Percentiles rank a stretch among this genome's conserved stretches.
Evolutionary conservation across 2,329 filamentous ascomycete species (phyloP).

Genomic region (Cladosporium sp.): DNA sequence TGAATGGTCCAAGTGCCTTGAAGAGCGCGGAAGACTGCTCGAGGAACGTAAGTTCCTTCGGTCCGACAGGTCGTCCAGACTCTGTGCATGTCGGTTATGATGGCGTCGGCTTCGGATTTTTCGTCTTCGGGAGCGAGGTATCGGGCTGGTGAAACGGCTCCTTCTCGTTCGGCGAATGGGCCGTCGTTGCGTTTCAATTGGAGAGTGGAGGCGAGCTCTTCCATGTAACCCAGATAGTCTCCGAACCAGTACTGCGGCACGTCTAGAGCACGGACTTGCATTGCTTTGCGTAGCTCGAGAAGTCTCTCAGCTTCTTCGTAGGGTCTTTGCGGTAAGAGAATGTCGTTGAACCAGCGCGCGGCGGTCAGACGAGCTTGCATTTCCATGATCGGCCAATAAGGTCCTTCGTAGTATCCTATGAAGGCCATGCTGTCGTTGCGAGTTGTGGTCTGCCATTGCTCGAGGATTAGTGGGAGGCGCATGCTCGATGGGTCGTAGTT

Average conservation of each 20-base stretch:
- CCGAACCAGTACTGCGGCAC: conserved; percentile 75
- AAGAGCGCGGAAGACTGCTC: conserved; percentile 29
- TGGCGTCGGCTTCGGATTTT: conserved; percentile 39
- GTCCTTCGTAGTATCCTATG: conserved; percentile 77
- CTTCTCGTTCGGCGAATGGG: conserved; percentile 47
- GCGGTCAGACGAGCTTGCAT: conserved; percentile 73
- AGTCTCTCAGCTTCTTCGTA: conserved; percentile 44
- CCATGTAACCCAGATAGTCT: conserved; percentile 73
- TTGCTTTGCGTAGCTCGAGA: conserved; percentile 46
- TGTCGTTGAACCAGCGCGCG: conserved; percentile 53
- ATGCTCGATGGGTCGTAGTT: conserved; percentile 52
- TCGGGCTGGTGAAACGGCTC: conserved; percentile 36
- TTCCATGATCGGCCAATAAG: conserved; percentile 84
- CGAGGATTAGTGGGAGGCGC: conserved; percentile 61
- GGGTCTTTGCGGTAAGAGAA: neutral
- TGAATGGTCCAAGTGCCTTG: conserved; percentile 30
- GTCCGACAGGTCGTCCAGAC: conserved; percentile 22
- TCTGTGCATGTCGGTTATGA: conserved; percentile 44
- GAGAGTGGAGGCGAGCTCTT: conserved; percentile 61
- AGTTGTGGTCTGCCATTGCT: conserved; percentile 40
- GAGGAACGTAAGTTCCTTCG: conserved; percentile 24
- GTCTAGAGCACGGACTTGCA: conserved; percentile 41
- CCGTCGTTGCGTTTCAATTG: conserved; percentile 44
- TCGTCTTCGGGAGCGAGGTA: conserved; percentile 27
- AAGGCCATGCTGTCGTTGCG: conserved; percentile 65